Percentiles rank a stretch among this genome's conserved stretches.
Conservation (phyloP, 1,284 basidiomycete species). For the Rugosomyces carneus region DNA sequence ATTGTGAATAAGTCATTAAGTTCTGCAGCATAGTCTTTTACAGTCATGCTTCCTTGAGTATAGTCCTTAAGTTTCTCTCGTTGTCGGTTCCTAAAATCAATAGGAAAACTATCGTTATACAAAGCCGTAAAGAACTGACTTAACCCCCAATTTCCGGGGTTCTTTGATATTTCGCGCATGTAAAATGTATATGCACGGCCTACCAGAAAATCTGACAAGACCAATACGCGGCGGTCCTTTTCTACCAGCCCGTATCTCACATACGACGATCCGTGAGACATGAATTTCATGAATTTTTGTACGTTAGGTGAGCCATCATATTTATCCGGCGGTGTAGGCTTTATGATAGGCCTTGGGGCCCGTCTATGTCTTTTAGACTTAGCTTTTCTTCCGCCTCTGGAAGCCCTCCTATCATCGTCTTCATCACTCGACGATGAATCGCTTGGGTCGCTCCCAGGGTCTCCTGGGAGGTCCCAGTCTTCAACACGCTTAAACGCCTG, state of each 20-base stretch:
- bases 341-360: no score
- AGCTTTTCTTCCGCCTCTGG: no score
- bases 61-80: neutral
- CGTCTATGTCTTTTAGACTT: no score
- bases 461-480: no score
- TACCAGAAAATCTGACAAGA: slow-evolving; percentile 1
- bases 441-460: no score
- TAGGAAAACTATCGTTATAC: slow-evolving; percentile 25
- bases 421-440: no score
- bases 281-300: slow-evolving; percentile 3
- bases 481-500: no score
- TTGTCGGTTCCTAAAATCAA: slow-evolving; percentile 1
- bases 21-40: slow-evolving; percentile 9
- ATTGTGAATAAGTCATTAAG: slow-evolving; percentile 13
- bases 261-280: slow-evolving; percentile 6
- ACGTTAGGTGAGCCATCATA: slow-evolving; percentile 8
- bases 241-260: slow-evolving; percentile 9
- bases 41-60: neutral
- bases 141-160: slow-evolving; percentile 15
- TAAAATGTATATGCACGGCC: slow-evolving; percentile 9
- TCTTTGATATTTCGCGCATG: neutral
- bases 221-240: neutral
- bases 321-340: slow-evolving; percentile 7
- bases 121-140: slow-evolving; percentile 21
- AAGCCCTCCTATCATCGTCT: no score